These are phyloP conservation scores for Pelargonium myrrhifolium DNA, from an alignment of 441 rosid species.

Conservation along the genomic window DNA sequence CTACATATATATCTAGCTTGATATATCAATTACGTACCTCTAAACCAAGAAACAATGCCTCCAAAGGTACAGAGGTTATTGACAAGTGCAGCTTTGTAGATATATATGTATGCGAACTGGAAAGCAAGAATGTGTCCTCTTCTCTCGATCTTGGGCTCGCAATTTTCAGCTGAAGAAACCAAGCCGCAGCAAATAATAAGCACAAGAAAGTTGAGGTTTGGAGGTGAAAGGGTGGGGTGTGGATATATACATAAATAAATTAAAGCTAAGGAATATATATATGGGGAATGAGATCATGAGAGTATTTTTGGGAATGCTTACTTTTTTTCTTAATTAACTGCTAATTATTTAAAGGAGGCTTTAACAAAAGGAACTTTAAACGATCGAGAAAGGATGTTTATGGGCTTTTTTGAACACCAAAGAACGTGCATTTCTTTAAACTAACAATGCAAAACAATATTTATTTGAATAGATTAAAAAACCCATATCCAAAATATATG, in stretches of 20 bases:
- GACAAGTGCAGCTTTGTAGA: no score
- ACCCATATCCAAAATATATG: neutral
- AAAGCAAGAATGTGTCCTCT: no score
- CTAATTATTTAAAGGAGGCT: conserved; percentile 5
- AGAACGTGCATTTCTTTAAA: conserved; percentile 17
- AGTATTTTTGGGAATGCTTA: conserved; percentile 3
- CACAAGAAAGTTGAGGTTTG: neutral
- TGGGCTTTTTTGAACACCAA: conserved; percentile 14
- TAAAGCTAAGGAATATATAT: neutral
- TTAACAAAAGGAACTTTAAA: conserved; percentile 24
- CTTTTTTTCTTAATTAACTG: conserved; percentile 16
- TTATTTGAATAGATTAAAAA: neutral
- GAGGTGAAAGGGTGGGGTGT: neutral
- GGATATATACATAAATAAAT: neutral
- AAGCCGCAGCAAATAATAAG: no score
- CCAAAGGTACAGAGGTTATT: no score
- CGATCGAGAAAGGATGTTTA: conserved; percentile 18
- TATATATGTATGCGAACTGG: no score
- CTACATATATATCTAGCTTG: no score
- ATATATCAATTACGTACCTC: no score
- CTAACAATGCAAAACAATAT: no score
- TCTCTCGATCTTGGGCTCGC: no score
- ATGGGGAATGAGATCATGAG: conserved; percentile 1
- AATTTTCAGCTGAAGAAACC: no score
- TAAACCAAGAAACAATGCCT: no score